Evolutionary conservation across 352 stramenopile species (phyloP), one percentile per base, ranked within the genome.

Genomic region (Phytophthora brassicae): DNA sequence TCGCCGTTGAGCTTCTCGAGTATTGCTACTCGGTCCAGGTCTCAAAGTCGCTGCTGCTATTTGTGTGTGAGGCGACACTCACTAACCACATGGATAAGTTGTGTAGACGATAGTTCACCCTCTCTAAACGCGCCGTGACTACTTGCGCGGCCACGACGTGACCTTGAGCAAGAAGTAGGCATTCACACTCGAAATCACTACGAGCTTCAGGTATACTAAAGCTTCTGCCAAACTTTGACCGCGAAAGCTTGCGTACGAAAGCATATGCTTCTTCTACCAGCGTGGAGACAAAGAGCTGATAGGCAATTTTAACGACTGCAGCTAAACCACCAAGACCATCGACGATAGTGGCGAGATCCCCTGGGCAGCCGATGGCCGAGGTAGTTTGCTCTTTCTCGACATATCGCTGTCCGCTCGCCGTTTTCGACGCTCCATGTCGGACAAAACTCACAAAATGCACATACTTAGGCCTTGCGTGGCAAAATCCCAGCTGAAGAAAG

Each of bases 371-470:
- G 26, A 31, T 31, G 2, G 11, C 14, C 38, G 36, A 9, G 36
- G 38, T 29, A 58, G 23, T 24, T 60, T 52, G 28, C 45, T 60
- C 17, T 50, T 50, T n/a, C 20, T 43, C 4, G 39, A 49, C 52
- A 60, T 52, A 36, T 51, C 39, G 6, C 16, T 26, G 2, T 14
- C 9, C 1, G 1, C 11, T 6, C 26, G n/a, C 2, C 28, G 42
- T 2, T 45, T 17, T 4, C 53, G 53, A 6, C 53, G 42, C 14
- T 51, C 52, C 0, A 16, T 7, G 5, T 51, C 52, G 11, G 44
- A 26, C n/a, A 8, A 48, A 12, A 20, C 43, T 44, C 13, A 20
- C n/a, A 23, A 63, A 63, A 24, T 63, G 33, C 55, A 63, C 42
- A 42, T 31, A 6, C 19, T 28, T 9, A 63, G 12, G 0, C 45